phyloP scores from a whole-genome alignment of 805 yeast genomes.

The Nematodospora valgi region DNA sequence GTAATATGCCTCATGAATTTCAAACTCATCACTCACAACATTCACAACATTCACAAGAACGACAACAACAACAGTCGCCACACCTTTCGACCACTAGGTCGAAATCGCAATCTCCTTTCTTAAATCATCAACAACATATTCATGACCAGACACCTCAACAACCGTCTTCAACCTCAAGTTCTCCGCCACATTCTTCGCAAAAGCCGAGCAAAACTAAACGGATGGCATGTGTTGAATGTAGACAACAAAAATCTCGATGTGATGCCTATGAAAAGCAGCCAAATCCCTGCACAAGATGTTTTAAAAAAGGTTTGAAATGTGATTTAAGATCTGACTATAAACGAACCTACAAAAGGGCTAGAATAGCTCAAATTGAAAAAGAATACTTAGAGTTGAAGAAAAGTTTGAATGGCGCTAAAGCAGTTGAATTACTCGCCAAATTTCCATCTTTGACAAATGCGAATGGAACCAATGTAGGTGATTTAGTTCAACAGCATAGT shows the following conservation, averaged over 20 bases:
- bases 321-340: slow-evolving; percentile 77
- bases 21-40: slow-evolving; percentile 13
- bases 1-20: slow-evolving; percentile 40
- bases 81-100: slow-evolving; percentile 25
- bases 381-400: slow-evolving; percentile 70
- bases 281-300: slow-evolving; percentile 78
- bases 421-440: slow-evolving; percentile 26
- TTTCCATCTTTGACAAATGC: slow-evolving; percentile 21
- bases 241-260: slow-evolving; percentile 92
- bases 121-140: too few species aligned
- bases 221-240: slow-evolving; percentile 92
- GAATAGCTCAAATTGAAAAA: slow-evolving; percentile 77
- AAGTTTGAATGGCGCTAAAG: slow-evolving; percentile 38
- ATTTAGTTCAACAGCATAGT: background rate
- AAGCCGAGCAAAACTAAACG: slow-evolving; percentile 39
- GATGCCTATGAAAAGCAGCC: slow-evolving; percentile 80
- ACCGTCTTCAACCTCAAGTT: background rate
- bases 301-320: slow-evolving; percentile 66
- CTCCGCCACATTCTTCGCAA: slow-evolving; percentile 7
- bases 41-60: too few species aligned
- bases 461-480: background rate
- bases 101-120: slow-evolving; percentile 14
- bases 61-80: too few species aligned
- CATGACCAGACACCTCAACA: background rate
- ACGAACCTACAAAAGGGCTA: slow-evolving; percentile 84